These are phyloP conservation scores for Trichoderma breve DNA, from an alignment of 2,329 filamentous ascomycete species.

Conservation along the genomic window DNA sequence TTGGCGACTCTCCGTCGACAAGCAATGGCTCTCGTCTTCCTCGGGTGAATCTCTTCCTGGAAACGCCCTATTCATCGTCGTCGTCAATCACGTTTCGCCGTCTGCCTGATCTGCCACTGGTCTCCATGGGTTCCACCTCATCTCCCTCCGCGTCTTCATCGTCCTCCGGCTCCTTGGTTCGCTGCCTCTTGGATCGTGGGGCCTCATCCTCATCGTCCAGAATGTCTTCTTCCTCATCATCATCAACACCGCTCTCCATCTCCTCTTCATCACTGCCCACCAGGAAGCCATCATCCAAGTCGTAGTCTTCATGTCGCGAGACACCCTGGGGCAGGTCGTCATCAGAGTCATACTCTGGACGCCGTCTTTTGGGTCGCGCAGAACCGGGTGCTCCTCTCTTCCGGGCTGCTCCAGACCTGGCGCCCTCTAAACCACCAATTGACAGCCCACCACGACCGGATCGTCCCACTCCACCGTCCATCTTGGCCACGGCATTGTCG, in stretches of 20 bases:
- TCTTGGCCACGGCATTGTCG: constrained; percentile 65
- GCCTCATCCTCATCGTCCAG: constrained; percentile 54
- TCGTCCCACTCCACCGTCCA: constrained; percentile 56
- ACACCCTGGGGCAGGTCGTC: constrained; percentile 64
- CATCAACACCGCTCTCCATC: constrained; percentile 59
- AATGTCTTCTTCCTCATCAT: constrained; percentile 62
- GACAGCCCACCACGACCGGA: constrained; percentile 59
- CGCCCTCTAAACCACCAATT: constrained; percentile 67
- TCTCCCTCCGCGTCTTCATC: constrained; percentile 56
- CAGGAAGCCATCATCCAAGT: constrained; percentile 76
- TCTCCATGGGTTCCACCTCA: constrained; percentile 46
- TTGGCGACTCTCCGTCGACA: neutral
- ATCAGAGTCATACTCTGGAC: constrained; percentile 72
- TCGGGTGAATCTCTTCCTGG: neutral
- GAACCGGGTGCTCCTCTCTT: constrained; percentile 53
- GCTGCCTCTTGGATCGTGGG: constrained; percentile 49
- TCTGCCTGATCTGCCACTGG: constrained; percentile 45
- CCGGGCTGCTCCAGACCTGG: constrained; percentile 47
- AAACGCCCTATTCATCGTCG: constrained; percentile 42
- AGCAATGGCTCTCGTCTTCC: neutral
- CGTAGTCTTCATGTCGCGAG: constrained; percentile 70
- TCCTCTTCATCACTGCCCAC: constrained; percentile 73
- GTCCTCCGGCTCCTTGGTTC: constrained; percentile 50
- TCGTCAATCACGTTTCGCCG: constrained; percentile 59
- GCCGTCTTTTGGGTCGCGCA: constrained; percentile 52